phyloP scores from a whole-genome alignment of 2,329 filamentous ascomycete species.

The Pleoardoris graminearum region DNA sequence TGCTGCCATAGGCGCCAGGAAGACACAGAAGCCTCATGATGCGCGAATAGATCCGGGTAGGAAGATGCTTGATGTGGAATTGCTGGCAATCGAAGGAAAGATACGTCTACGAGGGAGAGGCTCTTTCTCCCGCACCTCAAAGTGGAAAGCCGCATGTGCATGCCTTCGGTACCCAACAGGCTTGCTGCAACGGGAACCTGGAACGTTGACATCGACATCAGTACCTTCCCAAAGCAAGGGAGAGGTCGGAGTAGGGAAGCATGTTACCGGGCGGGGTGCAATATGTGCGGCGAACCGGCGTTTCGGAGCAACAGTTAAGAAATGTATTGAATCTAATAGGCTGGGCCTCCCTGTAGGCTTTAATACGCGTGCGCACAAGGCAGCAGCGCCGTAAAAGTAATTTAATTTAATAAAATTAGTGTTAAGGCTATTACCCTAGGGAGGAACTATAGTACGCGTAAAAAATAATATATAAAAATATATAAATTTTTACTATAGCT shows the following conservation, averaged over 20 bases:
- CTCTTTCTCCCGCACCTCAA: background rate
- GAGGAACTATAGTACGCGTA: too few species aligned
- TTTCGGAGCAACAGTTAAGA: background rate
- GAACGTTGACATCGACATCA: background rate
- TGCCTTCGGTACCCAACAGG: background rate
- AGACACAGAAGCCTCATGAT: constrained; percentile 26
- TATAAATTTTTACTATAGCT: too few species aligned
- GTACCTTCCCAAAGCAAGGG: background rate
- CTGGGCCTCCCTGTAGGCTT: too few species aligned
- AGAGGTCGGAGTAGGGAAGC: background rate
- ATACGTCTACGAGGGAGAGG: background rate
- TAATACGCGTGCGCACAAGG: too few species aligned
- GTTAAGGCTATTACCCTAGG: too few species aligned
- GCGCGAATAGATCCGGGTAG: background rate
- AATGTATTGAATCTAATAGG: too few species aligned
- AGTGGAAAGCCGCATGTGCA: background rate
- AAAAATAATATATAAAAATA: too few species aligned
- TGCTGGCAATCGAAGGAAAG: background rate
- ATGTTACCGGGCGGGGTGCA: constrained; percentile 4
- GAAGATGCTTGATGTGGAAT: background rate
- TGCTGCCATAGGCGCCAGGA: constrained; percentile 31
- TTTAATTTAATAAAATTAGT: too few species aligned
- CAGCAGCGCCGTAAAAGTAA: too few species aligned
- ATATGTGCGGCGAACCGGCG: too few species aligned
- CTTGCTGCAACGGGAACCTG: background rate